Percentiles rank a stretch among this genome's conserved stretches.
phyloP scores from a whole-genome alignment of 1,284 basidiomycete species.

The Trametes hirsuta region DNA sequence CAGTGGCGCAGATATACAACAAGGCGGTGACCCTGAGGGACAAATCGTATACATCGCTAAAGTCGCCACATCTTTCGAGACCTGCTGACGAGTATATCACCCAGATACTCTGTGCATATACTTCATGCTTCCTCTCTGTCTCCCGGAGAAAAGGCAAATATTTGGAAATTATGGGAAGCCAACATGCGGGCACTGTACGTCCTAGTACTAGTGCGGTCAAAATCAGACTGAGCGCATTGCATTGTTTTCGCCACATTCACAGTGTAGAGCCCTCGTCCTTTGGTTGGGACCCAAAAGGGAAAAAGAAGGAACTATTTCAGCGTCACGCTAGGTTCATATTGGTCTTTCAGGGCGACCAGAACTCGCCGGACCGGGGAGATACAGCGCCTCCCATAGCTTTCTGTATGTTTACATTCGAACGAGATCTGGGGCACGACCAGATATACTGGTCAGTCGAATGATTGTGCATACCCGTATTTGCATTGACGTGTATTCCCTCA shows the following conservation, averaged over 20 bases:
- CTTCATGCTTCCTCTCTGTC: constrained; percentile 42
- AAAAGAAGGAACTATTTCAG: constrained; percentile 65
- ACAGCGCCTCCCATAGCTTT: constrained; percentile 48
- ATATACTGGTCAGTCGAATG: constrained; percentile 63
- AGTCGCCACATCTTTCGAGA: no score
- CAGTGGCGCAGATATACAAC: background rate
- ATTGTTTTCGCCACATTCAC: background rate
- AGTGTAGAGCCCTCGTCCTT: constrained; percentile 52
- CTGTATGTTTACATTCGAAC: constrained; percentile 72
- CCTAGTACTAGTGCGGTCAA: background rate
- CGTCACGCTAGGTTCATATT: constrained; percentile 61
- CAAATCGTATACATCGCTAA: background rate
- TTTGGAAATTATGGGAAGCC: constrained; percentile 58
- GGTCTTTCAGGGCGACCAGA: constrained; percentile 28
- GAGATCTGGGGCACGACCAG: constrained; percentile 57
- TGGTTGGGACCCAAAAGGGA: constrained; percentile 64
- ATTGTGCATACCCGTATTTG: background rate
- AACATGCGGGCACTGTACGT: constrained; percentile 62
- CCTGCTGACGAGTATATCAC: background rate
- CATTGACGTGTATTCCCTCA: background rate
- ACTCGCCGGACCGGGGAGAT: constrained; percentile 8
- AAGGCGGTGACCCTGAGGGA: constrained; percentile 2
- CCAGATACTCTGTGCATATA: constrained; percentile 42
- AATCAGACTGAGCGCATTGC: no score
- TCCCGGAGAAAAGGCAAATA: constrained; percentile 39